Base-by-base conservation (phyloP, 2,329 filamentous ascomycete species). In the Didymella arachidicola region DNA sequence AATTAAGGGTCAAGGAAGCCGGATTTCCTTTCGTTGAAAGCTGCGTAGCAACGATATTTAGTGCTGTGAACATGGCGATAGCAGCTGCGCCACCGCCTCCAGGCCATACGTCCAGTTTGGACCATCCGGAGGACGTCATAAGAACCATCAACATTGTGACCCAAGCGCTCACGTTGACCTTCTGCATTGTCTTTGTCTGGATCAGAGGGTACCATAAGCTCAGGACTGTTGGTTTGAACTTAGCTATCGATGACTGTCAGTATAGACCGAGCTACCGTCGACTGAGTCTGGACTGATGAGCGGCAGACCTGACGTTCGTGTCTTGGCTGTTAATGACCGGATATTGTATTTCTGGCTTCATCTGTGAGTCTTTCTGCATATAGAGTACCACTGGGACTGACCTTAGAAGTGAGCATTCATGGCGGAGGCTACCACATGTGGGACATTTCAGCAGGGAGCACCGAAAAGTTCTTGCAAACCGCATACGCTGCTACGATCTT, bases 371-470 rank as follows among this genome's bases (percentile, higher is more conserved):
- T 27, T 1, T 12, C 18, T 2, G 7, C 19, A 2, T 7, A 18
- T 1, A 14, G 22, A 4, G 3, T 10, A n/a, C n/a, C 4, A 44
- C 1, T 1, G 22, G 8, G 32, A 22, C 46, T 51, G 18, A 59
- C 27, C 1, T 3, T 16, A 11, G n/a, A 38, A 62, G 60, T 62
- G 53, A 50, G 53, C 26, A 29, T 54, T 3, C 53, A 60, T 41
- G 60, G 57, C 8, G 60, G 60, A 39, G 60, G 60, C 32, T 60
- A 62, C 34, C 60, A 62, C 32, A 56, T 53, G 32, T 62, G 60
- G 60, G 60, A 62, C 10, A 32, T 62, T 4, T 59, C 53, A 8
- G 43, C 18, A 19, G 25, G 34, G 34, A 27, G 29, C 22, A 19
- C 42, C 6, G 52, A 57, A 12, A 53, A 34, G 22, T 60, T 60